phyloP scores from a whole-genome alignment of 2,329 filamentous ascomycete genomes.

The Colletotrichum falcatum region DNA sequence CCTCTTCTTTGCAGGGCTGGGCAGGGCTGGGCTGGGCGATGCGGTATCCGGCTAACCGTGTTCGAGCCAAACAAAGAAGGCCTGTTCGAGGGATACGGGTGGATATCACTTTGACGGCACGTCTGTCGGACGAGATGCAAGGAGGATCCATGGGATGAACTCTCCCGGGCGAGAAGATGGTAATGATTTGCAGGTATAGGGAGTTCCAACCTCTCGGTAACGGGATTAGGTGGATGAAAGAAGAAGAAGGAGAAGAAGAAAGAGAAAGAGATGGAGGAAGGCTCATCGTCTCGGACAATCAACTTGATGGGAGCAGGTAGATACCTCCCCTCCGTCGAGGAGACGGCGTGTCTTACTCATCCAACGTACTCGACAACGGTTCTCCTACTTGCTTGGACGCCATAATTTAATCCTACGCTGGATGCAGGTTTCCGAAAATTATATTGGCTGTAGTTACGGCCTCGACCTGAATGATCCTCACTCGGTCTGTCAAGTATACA shows the following conservation, averaged over 20 bases:
- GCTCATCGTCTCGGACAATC: neutral
- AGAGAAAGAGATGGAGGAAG: neutral
- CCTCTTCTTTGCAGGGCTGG: constrained; percentile 2
- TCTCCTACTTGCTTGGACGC: neutral
- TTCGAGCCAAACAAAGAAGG: neutral
- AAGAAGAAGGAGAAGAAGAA: neutral
- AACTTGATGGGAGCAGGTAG: neutral
- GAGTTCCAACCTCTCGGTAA: neutral
- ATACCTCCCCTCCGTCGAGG: neutral
- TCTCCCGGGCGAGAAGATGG: neutral
- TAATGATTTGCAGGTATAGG: neutral
- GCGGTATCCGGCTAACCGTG: neutral
- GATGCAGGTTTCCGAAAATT: neutral
- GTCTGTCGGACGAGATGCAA: neutral
- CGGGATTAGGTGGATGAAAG: neutral
- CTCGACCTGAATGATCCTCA: neutral
- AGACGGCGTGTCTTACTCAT: constrained; percentile 1
- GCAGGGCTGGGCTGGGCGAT: constrained; percentile 16
- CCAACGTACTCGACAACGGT: neutral
- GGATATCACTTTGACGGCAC: neutral
- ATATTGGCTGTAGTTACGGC: neutral
- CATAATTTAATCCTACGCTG: neutral
- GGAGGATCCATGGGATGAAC: neutral
- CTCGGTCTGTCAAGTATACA: neutral
- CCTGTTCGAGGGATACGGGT: neutral